Base-by-base conservation (phyloP, 306 rosid genomes). In the Dicorynia guianensis region DNA sequence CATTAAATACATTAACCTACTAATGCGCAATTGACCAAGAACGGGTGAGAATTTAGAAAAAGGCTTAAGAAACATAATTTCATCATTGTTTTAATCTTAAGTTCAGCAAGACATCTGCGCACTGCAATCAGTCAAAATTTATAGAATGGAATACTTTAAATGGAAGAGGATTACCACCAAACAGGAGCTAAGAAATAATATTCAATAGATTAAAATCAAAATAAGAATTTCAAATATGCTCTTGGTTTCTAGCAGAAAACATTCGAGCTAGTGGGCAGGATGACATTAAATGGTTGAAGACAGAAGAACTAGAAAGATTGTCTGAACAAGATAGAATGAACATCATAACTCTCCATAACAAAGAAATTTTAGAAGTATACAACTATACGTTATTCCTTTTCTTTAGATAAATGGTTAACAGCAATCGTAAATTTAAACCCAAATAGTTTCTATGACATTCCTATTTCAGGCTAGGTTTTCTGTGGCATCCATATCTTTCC, bases 291-390 rank as follows among this genome's bases (percentile, higher is more conserved):
- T 44, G 33, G 48, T 40, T 20, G 56, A 40, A 6, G 46, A 44
- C n/a, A 50, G 67, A 76, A 67, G 74, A 71, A 71, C 52, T 53
- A 38, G 53, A 58, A 46, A 68, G 30, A 25, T 25, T 40, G 46
- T 40, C 9, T 50, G 63, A 72, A 58, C 46, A 25, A 7, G 20
- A 72, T 8, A 46, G 20, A 43, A 14, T 49, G n/a, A n/a, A 1
- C 46, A 40, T 40, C 46, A 4, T 7, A 40, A 40, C 10, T 40
- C 46, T n/a, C 17, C 34, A 11, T 11, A 8, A 25, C 40, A 36
- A 30, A 4, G 58, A 72, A 72, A 44, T 71, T 60, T 33, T 6
- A 14, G 17, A 33, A 11, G 17, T 8, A 62, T 35, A 47, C 49
- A 12, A n/a, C n/a, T n/a, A n/a, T n/a, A n/a, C n/a, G n/a, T n/a